Evolutionary conservation across 768 basidiomycete genomes (phyloP).

Genomic region (Amanita jacksonii): DNA sequence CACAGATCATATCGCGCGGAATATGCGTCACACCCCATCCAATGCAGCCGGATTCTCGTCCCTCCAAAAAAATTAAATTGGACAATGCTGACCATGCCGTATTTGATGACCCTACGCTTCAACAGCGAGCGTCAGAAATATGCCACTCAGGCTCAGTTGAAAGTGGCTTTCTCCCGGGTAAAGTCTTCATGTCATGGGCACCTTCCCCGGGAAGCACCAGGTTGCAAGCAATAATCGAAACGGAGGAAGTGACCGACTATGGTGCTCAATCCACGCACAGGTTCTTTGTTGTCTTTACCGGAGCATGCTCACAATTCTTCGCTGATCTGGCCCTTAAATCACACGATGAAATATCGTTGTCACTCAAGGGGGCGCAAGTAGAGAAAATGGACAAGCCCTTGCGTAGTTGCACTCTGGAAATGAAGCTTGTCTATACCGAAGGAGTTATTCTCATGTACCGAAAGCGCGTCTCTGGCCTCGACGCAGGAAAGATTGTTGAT

Average conservation of each 20-base stretch:
- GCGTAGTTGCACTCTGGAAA: constrained; percentile 24
- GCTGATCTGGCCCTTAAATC: constrained; percentile 29
- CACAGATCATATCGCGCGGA: neutral
- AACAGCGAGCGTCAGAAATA: constrained; percentile 24
- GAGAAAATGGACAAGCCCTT: constrained; percentile 18
- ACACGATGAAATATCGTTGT: constrained; percentile 34
- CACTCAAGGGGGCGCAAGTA: constrained; percentile 34
- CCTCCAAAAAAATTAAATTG: constrained; percentile 13
- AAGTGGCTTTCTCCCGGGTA: constrained; percentile 31
- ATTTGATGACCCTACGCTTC: constrained; percentile 18
- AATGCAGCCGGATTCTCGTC: neutral
- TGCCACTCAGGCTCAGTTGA: constrained; percentile 19
- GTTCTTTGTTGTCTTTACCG: constrained; percentile 31
- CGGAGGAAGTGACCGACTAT: constrained; percentile 11
- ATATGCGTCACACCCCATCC: neutral
- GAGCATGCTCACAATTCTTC: constrained; percentile 22
- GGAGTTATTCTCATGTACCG: constrained; percentile 34
- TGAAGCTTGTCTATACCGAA: constrained; percentile 30
- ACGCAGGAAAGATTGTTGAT: constrained; percentile 19
- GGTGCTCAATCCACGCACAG: constrained; percentile 16
- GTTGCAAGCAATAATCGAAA: constrained; percentile 23
- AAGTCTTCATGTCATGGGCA: constrained; percentile 36
- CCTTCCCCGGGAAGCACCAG: constrained; percentile 16
- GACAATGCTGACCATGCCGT: constrained; percentile 6
- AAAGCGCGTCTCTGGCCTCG: constrained; percentile 18